Evolutionary conservation across 2,329 filamentous ascomycete genomes (phyloP).

Genomic region (Fusarium transvaalense): DNA sequence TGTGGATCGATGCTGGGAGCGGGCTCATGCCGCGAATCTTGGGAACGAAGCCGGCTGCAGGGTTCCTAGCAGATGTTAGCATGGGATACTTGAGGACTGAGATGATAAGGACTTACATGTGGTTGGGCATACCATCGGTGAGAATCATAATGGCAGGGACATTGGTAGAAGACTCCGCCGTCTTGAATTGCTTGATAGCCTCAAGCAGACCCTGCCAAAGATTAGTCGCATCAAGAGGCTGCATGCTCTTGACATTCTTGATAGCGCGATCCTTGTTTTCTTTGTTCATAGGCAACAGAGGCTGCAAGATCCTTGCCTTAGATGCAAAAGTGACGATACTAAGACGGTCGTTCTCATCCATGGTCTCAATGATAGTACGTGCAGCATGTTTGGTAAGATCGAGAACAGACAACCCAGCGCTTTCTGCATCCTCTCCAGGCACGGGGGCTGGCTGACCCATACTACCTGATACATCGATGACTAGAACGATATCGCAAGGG

Average conservation of each 20-base stretch:
- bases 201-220: constrained; percentile 68
- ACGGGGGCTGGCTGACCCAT: constrained; percentile 64
- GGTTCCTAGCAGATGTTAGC: constrained; percentile 53
- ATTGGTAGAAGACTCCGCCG: constrained; percentile 48
- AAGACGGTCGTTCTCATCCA: constrained; percentile 66
- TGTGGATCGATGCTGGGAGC: constrained; percentile 59
- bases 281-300: constrained; percentile 61
- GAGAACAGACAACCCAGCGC: constrained; percentile 65
- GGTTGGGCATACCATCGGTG: constrained; percentile 68
- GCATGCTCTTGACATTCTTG: constrained; percentile 59
- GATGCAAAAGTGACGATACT: constrained; percentile 68
- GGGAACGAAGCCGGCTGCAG: constrained; percentile 65
- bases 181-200: constrained; percentile 63
- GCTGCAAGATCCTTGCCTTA: constrained; percentile 58
- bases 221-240: constrained; percentile 60
- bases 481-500: constrained; percentile 71
- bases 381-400: constrained; percentile 72
- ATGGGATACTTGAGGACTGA: fast-evolving
- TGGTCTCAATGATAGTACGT: constrained; percentile 67
- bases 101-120: constrained; percentile 55
- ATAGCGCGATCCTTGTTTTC: constrained; percentile 59
- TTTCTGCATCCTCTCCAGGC: constrained; percentile 60
- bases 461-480: constrained; percentile 71
- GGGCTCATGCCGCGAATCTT: constrained; percentile 60
- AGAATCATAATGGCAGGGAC: constrained; percentile 66